Evolutionary conservation across 495 filamentous ascomycete species (phyloP).

Genomic region (Emericellopsis terricola): DNA sequence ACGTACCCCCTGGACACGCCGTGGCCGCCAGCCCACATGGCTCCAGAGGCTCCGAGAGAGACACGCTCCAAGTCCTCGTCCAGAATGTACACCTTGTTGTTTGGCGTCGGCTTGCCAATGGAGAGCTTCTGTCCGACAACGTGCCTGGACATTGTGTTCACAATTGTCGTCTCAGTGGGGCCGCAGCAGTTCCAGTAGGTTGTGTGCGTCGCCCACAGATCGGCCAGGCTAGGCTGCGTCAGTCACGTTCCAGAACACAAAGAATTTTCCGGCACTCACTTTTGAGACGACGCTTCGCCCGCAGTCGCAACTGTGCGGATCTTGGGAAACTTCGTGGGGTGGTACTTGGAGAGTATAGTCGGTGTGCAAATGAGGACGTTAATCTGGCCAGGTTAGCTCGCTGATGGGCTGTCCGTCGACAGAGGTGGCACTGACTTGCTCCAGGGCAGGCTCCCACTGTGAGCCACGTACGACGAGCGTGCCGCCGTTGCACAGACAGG

Average conservation of each 20-base stretch:
- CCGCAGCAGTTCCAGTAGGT: conserved; percentile 20
- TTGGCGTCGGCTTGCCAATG: conserved; percentile 18
- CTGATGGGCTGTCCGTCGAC: neutral
- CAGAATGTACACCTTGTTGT: conserved; percentile 19
- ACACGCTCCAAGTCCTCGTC: conserved; percentile 18
- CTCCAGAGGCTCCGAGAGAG: conserved; percentile 11
- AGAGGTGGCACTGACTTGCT: neutral
- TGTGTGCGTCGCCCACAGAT: conserved; percentile 13
- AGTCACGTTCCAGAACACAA: neutral
- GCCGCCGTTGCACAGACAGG: conserved; percentile 18
- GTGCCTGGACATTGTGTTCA: conserved; percentile 18
- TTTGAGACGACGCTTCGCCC: conserved; percentile 5
- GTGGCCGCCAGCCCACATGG: conserved; percentile 20
- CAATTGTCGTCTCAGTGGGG: conserved; percentile 19
- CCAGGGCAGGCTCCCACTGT: conserved; percentile 7
- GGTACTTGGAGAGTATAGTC: conserved; percentile 12
- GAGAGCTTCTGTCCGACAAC: conserved; percentile 11
- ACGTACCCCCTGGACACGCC: conserved; percentile 20
- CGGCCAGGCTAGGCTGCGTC: conserved; percentile 7
- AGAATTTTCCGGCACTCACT: neutral
- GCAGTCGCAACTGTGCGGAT: conserved; percentile 12
- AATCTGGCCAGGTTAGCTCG: conserved; percentile 5
- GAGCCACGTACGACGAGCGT: conserved; percentile 14
- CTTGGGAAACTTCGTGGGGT: conserved; percentile 14
- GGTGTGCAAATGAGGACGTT: conserved; percentile 20